These are phyloP conservation scores for Draba incana DNA, from an alignment of 345 rosid species.

Conservation along the genomic window DNA sequence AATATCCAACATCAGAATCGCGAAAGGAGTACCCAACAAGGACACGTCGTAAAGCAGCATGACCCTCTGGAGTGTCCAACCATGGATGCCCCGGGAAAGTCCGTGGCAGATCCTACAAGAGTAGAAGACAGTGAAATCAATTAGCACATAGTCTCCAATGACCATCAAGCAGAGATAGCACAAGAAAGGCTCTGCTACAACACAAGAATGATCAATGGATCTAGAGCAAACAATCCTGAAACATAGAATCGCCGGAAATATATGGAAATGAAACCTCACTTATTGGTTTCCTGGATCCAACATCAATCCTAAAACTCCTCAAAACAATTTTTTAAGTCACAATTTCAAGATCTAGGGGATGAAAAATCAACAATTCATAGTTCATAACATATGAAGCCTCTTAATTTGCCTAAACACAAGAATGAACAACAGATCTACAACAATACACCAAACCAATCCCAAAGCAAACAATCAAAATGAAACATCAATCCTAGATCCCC, in stretches of 20 bases:
- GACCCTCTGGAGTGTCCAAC: slow-evolving; percentile 99
- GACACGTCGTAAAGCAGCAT: slow-evolving; percentile 88
- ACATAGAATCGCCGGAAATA: slow-evolving; percentile 5
- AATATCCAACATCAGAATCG: slow-evolving; percentile 99
- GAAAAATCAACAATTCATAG: slow-evolving; percentile 10
- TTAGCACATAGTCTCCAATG: background rate
- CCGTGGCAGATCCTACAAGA: slow-evolving; percentile 85
- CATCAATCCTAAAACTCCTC: background rate
- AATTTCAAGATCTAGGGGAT: slow-evolving; percentile 3
- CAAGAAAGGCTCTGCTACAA: background rate
- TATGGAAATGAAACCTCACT: background rate
- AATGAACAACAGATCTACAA: slow-evolving; percentile 19
- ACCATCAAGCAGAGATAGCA: slow-evolving; percentile 2
- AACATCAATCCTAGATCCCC: background rate
- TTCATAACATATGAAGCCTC: slow-evolving; percentile 12
- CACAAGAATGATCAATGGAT: slow-evolving; percentile 17
- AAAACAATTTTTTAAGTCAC: slow-evolving; percentile 5
- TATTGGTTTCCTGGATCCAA: background rate
- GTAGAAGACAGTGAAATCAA: slow-evolving; percentile 27
- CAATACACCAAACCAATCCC: background rate
- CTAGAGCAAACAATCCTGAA: slow-evolving; percentile 3
- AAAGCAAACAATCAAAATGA: background rate
- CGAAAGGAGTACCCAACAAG: slow-evolving; percentile 97
- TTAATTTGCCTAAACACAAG: slow-evolving; percentile 19
- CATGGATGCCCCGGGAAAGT: slow-evolving; percentile 99